phyloP scores from a whole-genome alignment of 768 basidiomycete species.

The Candolleomyces efflorescens region DNA sequence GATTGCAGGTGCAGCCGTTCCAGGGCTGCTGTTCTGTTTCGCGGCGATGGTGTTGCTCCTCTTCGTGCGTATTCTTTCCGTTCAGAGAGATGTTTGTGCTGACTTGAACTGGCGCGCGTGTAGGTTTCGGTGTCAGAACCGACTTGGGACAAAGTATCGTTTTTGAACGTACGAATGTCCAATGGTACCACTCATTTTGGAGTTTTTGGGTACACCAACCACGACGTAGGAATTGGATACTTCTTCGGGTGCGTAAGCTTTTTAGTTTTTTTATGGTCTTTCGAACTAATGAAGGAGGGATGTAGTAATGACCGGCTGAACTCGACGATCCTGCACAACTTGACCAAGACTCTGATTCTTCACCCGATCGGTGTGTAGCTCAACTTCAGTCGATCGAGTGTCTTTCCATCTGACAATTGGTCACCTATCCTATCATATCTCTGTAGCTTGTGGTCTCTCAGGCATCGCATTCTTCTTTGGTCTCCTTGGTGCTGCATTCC shows the following conservation, averaged over 20 bases:
- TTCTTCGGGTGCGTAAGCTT: constrained; percentile 36
- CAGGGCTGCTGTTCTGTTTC: constrained; percentile 70
- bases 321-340: constrained; percentile 54
- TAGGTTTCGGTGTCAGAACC: constrained; percentile 72
- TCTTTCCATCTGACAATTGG: constrained; percentile 1
- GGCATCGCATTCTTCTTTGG: constrained; percentile 66
- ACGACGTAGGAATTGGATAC: constrained; percentile 54
- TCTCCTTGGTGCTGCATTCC: constrained; percentile 58
- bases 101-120: background rate
- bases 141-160: constrained; percentile 68
- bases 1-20: constrained; percentile 51
- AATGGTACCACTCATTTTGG: constrained; percentile 50
- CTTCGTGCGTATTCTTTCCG: constrained; percentile 45
- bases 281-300: background rate
- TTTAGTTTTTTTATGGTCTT: background rate
- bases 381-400: constrained; percentile 5
- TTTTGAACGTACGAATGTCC: constrained; percentile 50
- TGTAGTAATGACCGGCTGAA: constrained; percentile 43
- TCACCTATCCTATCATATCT: background rate
- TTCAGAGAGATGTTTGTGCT: background rate
- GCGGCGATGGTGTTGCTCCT: constrained; percentile 66
- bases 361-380: constrained; percentile 70
- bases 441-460: constrained; percentile 56
- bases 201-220: constrained; percentile 74
- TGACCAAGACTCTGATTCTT: constrained; percentile 71